Percentiles rank a stretch among this genome's conserved stretches.
Evolutionary conservation across 1,284 basidiomycete genomes (phyloP).

Genomic region (Coniophora puteana): DNA sequence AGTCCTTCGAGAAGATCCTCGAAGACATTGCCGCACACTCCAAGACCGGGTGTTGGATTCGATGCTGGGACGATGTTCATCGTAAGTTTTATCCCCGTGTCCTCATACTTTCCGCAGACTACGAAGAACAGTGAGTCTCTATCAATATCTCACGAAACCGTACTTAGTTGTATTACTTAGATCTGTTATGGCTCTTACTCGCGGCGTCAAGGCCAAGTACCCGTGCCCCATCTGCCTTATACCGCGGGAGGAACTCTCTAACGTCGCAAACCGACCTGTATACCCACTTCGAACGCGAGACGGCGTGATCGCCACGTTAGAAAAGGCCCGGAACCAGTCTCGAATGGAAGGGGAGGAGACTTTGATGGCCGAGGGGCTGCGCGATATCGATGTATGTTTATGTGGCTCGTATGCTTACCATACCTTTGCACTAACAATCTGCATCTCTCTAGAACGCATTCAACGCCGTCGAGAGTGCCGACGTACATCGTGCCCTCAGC

Average conservation of each 20-base stretch:
- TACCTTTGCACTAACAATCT: slow-evolving; percentile 1
- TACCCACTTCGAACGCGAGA: slow-evolving; percentile 14
- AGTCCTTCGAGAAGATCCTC: slow-evolving; percentile 23
- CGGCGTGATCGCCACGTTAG: slow-evolving; percentile 13
- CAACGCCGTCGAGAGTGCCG: slow-evolving; percentile 22
- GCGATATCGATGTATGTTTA: slow-evolving; percentile 27
- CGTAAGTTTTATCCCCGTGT: slow-evolving; percentile 26
- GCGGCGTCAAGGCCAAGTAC: slow-evolving; percentile 22
- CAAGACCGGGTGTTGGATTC: slow-evolving; percentile 19
- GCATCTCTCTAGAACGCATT: slow-evolving; percentile 31
- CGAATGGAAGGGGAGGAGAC: slow-evolving; percentile 15
- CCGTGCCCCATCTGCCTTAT: slow-evolving; percentile 35
- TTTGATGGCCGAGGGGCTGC: slow-evolving; percentile 26
- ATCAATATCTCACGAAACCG: background rate
- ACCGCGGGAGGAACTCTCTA: slow-evolving; percentile 17
- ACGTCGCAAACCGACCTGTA: slow-evolving; percentile 14
- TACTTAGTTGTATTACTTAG: slow-evolving; percentile 11
- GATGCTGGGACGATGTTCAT: slow-evolving; percentile 23
- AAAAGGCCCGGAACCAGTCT: slow-evolving; percentile 7
- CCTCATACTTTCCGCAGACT: slow-evolving; percentile 34
- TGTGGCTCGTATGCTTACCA: no score
- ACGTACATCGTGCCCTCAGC: slow-evolving; percentile 28
- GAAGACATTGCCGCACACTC: slow-evolving; percentile 19
- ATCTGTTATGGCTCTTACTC: slow-evolving; percentile 28
- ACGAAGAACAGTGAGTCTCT: slow-evolving; percentile 35